These are phyloP conservation scores for Phytophthora sp. DNA, from an alignment of 352 stramenopile genomes.

Conservation along the genomic window DNA sequence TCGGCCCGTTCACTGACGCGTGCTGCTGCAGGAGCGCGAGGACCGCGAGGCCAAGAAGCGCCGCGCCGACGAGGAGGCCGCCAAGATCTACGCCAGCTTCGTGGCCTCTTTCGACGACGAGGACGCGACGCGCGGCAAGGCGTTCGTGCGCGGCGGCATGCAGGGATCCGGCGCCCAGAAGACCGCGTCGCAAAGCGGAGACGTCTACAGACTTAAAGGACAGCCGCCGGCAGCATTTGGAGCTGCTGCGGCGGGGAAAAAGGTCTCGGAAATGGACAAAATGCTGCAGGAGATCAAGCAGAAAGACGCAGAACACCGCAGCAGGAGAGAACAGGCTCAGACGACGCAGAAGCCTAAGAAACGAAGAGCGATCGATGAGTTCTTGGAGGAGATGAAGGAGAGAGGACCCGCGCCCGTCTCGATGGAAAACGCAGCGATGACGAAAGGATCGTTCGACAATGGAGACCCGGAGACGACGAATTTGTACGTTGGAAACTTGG, in stretches of 20 bases:
- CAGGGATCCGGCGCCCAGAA: slow-evolving; percentile 1
- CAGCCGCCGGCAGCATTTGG: slow-evolving; percentile 1
- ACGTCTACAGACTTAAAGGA: slow-evolving; percentile 47
- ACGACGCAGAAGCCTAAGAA: slow-evolving; percentile 41
- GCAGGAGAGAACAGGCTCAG: slow-evolving; percentile 16
- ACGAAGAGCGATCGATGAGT: slow-evolving; percentile 84
- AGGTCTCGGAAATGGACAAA: slow-evolving; percentile 68
- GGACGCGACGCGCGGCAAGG: slow-evolving; percentile 62
- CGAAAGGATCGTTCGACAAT: slow-evolving; percentile 84
- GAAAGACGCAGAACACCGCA: slow-evolving; percentile 39
- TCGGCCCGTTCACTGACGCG: slow-evolving; percentile 11
- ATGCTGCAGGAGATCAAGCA: slow-evolving; percentile 81
- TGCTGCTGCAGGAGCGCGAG: slow-evolving; percentile 64
- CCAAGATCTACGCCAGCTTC: slow-evolving; percentile 90
- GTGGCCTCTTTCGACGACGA: slow-evolving; percentile 90
- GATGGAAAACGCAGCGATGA: slow-evolving; percentile 18
- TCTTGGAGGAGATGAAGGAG: slow-evolving; percentile 91
- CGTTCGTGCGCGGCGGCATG: slow-evolving; percentile 59
- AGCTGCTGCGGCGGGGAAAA: slow-evolving; percentile 20
- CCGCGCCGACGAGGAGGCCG: slow-evolving; percentile 84
- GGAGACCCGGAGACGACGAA: slow-evolving; percentile 92
- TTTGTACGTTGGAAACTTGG: slow-evolving; percentile 95
- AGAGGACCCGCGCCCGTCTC: slow-evolving; percentile 32
- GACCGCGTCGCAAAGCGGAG: slow-evolving; percentile 2
- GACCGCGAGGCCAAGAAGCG: slow-evolving; percentile 85